A percentile compares a stretch with the other conserved stretches of the same genome.
Evolutionary conservation across 73 alveolate species (phyloP).

Genomic region (Tetrahymena thermophila): DNA sequence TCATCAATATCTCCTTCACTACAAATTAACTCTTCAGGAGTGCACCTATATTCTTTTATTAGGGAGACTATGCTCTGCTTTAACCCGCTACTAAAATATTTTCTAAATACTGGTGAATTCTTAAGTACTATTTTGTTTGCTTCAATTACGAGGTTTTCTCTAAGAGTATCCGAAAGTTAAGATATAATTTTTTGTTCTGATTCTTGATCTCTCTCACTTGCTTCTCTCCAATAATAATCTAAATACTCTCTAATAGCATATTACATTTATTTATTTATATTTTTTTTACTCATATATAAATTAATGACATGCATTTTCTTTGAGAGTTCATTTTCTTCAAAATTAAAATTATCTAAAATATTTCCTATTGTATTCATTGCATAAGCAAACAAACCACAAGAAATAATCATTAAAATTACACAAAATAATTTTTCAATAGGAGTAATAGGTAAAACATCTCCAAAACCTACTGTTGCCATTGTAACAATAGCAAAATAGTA

Average conservation of each 20-base stretch:
- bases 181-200: constrained; percentile 9
- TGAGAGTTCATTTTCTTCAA: constrained; percentile 6
- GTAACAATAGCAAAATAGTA: constrained; percentile 33
- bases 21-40: background rate
- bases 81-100: constrained; percentile 7
- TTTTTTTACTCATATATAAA: constrained; percentile 22
- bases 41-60: background rate
- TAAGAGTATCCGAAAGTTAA: constrained; percentile 26
- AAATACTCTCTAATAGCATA: constrained; percentile 16
- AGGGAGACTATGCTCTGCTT: background rate
- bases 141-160: constrained; percentile 4
- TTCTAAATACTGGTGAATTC: constrained; percentile 1
- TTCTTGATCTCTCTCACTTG: constrained; percentile 21
- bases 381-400: constrained; percentile 28
- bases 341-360: constrained; percentile 10
- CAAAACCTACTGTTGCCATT: constrained; percentile 35
- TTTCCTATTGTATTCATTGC: constrained; percentile 16
- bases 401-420: constrained; percentile 9
- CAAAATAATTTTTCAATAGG: constrained; percentile 15
- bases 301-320: constrained; percentile 20
- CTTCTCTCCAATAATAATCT: constrained; percentile 36
- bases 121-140: constrained; percentile 17
- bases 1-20: background rate
- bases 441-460: constrained; percentile 28
- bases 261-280: background rate